phyloP scores from a whole-genome alignment of 352 stramenopile species.

The Pythium sp. region DNA sequence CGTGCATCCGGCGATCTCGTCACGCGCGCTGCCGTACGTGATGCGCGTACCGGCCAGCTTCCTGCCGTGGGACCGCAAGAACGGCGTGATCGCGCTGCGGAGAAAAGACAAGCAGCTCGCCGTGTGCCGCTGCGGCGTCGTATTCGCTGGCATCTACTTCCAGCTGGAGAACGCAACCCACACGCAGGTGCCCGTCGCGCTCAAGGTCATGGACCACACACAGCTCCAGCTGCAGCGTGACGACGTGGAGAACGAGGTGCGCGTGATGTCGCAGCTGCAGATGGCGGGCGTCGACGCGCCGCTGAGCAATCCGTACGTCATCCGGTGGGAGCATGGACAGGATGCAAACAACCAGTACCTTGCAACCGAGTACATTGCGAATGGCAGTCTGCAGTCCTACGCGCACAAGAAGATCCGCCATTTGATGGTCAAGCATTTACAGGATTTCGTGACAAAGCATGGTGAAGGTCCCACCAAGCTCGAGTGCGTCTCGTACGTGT shows the following conservation, averaged over 20 bases:
- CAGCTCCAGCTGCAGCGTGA: conserved; percentile 73
- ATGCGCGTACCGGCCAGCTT: conserved; percentile 67
- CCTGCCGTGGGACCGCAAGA: conserved; percentile 61
- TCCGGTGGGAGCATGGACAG: conserved; percentile 75
- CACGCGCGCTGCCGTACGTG: conserved; percentile 37
- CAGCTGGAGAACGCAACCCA: conserved; percentile 40
- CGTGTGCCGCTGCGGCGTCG: conserved; percentile 76
- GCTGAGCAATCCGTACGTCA: conserved; percentile 64
- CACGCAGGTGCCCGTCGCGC: conserved; percentile 55
- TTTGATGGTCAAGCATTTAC: conserved; percentile 68
- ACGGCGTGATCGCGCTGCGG: conserved; percentile 70
- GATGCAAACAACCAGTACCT: conserved; percentile 80
- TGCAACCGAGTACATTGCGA: conserved; percentile 78
- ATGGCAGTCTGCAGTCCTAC: conserved; percentile 72
- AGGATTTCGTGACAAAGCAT: conserved; percentile 60
- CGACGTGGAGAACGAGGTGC: conserved; percentile 79
- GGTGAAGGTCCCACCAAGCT: conserved; percentile 63
- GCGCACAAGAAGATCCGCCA: conserved; percentile 68
- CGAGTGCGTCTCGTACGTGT: conserved; percentile 81
- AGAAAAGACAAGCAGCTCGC: conserved; percentile 66
- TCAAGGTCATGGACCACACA: conserved; percentile 80
- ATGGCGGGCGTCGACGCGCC: conserved; percentile 71
- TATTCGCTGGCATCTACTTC: conserved; percentile 79
- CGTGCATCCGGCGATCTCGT: conserved; percentile 49
- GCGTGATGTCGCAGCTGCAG: conserved; percentile 78